Evolutionary conservation across 169 alveolate species (phyloP), one percentile per base, ranked within the genome.

Genomic region (Cardiosporidium cionae): DNA sequence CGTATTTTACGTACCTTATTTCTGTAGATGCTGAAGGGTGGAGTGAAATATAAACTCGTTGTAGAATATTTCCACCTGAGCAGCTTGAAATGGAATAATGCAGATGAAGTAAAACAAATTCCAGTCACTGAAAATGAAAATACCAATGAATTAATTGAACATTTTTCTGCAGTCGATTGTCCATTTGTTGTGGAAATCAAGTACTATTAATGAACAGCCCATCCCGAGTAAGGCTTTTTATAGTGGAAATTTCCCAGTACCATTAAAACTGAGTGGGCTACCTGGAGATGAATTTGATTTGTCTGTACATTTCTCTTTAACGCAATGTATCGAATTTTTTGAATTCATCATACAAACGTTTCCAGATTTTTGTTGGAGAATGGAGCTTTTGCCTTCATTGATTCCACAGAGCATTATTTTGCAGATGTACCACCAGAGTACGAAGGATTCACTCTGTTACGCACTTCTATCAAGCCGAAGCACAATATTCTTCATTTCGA

Each of bases 381-480:
- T 65, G 96, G 96, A 34, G 90, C 85, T 31, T 81, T 87, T 62
- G 93, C 95, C 32, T 91, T 86, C 72, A 69, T 80, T 52, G 88
- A 91, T 68, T 80, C 87, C 33, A 52, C 84, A 5, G 81, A 73
- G 54, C 82, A 84, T 37, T 70, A 84, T 27, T 70, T 91, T 23
- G 87, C 94, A 9, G 96, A 91, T 64, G 80, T 91, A n/a, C 96
- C 96, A 33, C 34, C 88, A 32, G 54, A 82, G 32, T 83, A 81
- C 83, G 87, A 81, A 63, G 88, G 87, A 28, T 71, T 84, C 29
- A 77, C 66, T 27, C 83, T 84, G 67, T 66, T 87, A 9, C 70
- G 87, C 9, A 67, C 90, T 22, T 31, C 70, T 0, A 22, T 67
- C 32, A 58, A 75, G 25, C 77, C 70, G 52, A 73, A 54, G 36